Percentiles rank a stretch among this genome's conserved stretches.
These are phyloP conservation scores for Tricholoma flavovirens DNA, from an alignment of 768 basidiomycete genomes.

Conservation along the genomic window DNA sequence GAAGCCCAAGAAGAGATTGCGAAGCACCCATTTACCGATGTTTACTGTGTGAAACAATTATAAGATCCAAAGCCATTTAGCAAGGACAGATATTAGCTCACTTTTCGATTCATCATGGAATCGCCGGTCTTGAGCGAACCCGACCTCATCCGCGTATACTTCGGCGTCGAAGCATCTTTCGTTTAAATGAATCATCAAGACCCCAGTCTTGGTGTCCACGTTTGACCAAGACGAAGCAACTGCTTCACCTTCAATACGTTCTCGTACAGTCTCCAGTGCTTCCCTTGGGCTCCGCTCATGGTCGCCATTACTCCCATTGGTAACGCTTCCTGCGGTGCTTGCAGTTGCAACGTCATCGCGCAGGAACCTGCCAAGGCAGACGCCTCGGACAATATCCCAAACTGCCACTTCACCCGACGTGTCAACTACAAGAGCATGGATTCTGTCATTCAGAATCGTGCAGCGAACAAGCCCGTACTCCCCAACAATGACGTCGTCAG, in stretches of 20 bases:
- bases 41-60: conserved; percentile 53
- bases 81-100: conserved; percentile 33
- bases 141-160: conserved; percentile 90
- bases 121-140: conserved; percentile 52
- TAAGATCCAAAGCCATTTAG: background rate
- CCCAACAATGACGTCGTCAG: conserved; percentile 71
- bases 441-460: conserved; percentile 77
- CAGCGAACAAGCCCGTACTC: conserved; percentile 79
- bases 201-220: conserved; percentile 86
- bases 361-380: conserved; percentile 67
- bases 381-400: conserved; percentile 84
- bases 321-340: conserved; percentile 42
- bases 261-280: conserved; percentile 80
- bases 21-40: conserved; percentile 85
- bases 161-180: conserved; percentile 93
- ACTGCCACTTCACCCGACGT: conserved; percentile 83
- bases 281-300: conserved; percentile 68
- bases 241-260: conserved; percentile 93
- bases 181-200: conserved; percentile 80
- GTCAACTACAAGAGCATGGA: conserved; percentile 88
- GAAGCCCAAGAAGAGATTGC: conserved; percentile 80
- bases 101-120: conserved; percentile 78
- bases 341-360: conserved; percentile 61
- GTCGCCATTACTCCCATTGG: conserved; percentile 32
- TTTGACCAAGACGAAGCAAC: conserved; percentile 80